Evolutionary conservation across 225 moss, liverwort and hornwort genomes (phyloP).

Genomic region (Marchantia paleacea): DNA sequence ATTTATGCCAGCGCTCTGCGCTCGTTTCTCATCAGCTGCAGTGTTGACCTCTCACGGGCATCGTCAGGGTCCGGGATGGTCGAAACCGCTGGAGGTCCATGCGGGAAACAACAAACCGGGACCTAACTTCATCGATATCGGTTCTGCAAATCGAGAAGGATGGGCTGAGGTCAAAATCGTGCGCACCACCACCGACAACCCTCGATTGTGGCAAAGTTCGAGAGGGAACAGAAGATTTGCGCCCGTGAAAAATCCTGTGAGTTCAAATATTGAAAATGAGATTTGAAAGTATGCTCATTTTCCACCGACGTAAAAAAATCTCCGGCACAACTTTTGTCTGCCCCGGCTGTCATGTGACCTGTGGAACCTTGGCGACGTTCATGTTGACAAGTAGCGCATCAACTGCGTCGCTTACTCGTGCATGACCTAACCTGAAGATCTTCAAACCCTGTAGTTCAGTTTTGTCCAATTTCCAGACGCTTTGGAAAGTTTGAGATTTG

Average conservation of each 20-base stretch:
- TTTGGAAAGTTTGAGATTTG: neutral
- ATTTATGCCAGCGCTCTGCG: neutral
- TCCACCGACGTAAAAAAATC: too few species aligned
- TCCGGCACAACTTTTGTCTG: too few species aligned
- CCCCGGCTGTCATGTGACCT: too few species aligned
- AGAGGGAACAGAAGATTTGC: slow-evolving; percentile 24
- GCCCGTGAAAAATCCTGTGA: slow-evolving; percentile 19
- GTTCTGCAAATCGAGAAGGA: slow-evolving; percentile 43
- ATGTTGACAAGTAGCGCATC: too few species aligned
- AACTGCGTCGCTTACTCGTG: too few species aligned
- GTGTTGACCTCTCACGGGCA: neutral
- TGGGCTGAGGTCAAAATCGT: slow-evolving; percentile 58
- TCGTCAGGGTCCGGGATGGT: neutral
- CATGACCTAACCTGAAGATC: too few species aligned
- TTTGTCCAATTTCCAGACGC: neutral
- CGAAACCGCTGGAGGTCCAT: neutral
- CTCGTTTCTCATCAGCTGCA: neutral
- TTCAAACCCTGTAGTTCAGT: too few species aligned
- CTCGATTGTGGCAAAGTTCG: slow-evolving; percentile 31
- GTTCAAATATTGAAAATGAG: neutral
- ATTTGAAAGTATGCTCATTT: neutral
- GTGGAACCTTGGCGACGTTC: too few species aligned
- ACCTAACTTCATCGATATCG: slow-evolving; percentile 67
- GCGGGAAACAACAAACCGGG: slow-evolving; percentile 54
- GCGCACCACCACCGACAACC: slow-evolving; percentile 24